Base-by-base conservation (phyloP, 441 rosid species). In the Brassica hybrid region DNA sequence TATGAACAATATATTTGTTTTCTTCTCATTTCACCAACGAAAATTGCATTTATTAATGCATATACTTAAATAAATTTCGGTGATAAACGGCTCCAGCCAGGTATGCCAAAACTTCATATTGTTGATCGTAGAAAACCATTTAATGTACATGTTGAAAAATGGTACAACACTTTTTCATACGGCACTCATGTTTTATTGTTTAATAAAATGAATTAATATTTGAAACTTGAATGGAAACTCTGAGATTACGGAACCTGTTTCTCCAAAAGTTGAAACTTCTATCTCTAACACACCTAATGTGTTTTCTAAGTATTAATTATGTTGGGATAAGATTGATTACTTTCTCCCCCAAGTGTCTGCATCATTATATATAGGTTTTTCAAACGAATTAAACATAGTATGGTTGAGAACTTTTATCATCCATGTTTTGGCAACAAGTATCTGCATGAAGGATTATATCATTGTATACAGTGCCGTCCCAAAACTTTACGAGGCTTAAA, bases 101-200 rank as follows among this genome's bases (percentile, higher is more conserved):
- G 57, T 63, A 23, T 54, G 18, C 19, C 71, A n/a, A 17, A 43
- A 54, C 66, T 23, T 64, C 16, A 25, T 62, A 62, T 63, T 25
- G 71, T 70, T 71, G 50, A 70, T 54, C 45, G 71, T 54, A 56
- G 27, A 21, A 7, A 38, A 25, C 2, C 60, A 76, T 70, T 76
- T 9, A 70, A 70, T 76, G 65, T 63, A 54, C 48, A 38, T 69
- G 65, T 76, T 69, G 69, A 63, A 62, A 57, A 52, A 34, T 36
- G 69, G 45, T 69, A 52, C 12, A 68, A 19, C 65, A 19, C n/a
- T n/a, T 19, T 69, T 57, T 0, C 30, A 19, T 19, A 57, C 34
- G 34, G 56, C 61, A 18, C 61, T 57, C 36, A 36, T 57, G n/a
- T 65, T 70, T 56, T 17, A 18, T 57, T 18, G 61, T 57, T 57